Conservation (phyloP, 2,329 filamentous ascomycete species). For the Clarireedia monteithiana region DNA sequence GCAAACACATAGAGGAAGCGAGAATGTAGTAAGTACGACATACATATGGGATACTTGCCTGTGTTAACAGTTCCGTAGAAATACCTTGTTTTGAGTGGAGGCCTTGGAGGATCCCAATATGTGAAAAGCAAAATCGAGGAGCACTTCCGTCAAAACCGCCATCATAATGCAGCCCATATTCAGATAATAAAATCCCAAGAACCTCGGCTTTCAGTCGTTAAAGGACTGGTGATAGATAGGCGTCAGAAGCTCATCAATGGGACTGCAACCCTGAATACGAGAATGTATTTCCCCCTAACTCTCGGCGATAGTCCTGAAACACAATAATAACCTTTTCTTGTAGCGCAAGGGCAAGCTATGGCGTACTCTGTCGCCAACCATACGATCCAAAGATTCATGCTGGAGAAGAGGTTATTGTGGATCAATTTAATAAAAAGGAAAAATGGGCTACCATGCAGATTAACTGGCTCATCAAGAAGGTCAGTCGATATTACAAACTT, state of each 20-base stretch:
- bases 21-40: conserved; percentile 5
- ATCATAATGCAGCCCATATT: conserved; percentile 31
- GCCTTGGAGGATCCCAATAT: conserved; percentile 39
- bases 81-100: conserved; percentile 38
- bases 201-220: conserved; percentile 47
- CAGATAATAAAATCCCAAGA: conserved; percentile 39
- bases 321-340: neutral
- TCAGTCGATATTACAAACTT: conserved; percentile 3
- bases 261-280: conserved; percentile 35
- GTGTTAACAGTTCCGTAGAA: conserved; percentile 22
- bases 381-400: conserved; percentile 33
- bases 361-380: conserved; percentile 32
- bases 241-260: conserved; percentile 39
- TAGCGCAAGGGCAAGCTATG: conserved; percentile 36
- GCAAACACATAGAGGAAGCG: neutral
- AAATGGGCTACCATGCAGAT: conserved; percentile 36
- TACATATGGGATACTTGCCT: neutral
- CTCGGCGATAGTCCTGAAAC: neutral
- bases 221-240: conserved; percentile 43
- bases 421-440: conserved; percentile 29
- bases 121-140: conserved; percentile 36
- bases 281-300: conserved; percentile 21
- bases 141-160: conserved; percentile 29
- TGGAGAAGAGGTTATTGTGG: conserved; percentile 30
- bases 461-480: conserved; percentile 36